phyloP scores from a whole-genome alignment of 345 rosid genomes.

The Rhodomyrtus tomentosa region DNA sequence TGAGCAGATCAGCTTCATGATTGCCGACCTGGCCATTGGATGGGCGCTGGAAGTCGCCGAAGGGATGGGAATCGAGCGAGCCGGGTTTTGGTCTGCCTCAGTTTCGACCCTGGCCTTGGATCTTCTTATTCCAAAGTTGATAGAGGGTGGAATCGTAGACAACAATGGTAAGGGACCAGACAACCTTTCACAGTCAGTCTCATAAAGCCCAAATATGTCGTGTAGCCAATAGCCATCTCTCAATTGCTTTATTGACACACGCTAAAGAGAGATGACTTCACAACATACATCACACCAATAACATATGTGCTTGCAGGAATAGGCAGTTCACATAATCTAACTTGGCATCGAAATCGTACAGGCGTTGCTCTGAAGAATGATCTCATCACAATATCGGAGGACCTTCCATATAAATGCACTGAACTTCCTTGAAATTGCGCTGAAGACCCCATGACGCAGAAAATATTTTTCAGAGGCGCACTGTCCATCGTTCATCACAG shows the following conservation, averaged over 20 bases:
- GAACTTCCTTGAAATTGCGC: not conserved
- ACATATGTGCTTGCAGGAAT: not conserved
- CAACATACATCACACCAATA: too few relatives aligned
- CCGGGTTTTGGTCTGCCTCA: not conserved
- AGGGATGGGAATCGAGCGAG: constrained; percentile 5
- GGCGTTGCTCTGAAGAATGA: not conserved
- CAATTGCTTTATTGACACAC: too few relatives aligned
- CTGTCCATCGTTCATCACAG: not conserved
- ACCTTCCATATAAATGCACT: not conserved
- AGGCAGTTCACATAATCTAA: not conserved
- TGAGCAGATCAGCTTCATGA: constrained; percentile 2
- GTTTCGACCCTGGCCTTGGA: not conserved
- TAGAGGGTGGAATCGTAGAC: constrained; percentile 12
- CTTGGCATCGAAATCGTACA: not conserved
- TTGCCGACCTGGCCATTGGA: constrained; percentile 1
- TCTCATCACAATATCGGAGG: not conserved
- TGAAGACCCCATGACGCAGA: not conserved
- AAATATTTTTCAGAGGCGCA: not conserved
- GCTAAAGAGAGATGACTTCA: too few relatives aligned
- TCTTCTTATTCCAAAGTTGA: constrained; percentile 4
- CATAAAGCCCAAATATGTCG: too few relatives aligned
- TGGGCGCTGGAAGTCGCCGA: constrained; percentile 14
- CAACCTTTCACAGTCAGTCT: too few relatives aligned
- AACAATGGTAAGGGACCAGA: constrained; percentile 1
- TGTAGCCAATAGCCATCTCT: too few relatives aligned